These are phyloP conservation scores for Ascochyta clinopodiicola DNA, from an alignment of 2,329 filamentous ascomycete genomes.

Conservation along the genomic window DNA sequence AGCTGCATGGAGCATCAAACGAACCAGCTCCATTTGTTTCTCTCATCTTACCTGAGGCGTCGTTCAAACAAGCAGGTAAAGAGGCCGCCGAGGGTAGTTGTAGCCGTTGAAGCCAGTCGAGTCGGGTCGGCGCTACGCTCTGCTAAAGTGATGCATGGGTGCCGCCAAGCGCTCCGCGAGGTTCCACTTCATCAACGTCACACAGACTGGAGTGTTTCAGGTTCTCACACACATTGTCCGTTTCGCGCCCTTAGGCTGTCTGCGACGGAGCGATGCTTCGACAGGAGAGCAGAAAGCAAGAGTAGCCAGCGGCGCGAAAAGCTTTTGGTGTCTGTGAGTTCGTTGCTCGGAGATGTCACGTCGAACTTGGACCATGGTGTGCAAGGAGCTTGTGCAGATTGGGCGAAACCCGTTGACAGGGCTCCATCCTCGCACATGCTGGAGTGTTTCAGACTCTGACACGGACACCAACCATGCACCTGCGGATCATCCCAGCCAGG, in stretches of 20 bases:
- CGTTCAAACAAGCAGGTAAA: constrained; percentile 6
- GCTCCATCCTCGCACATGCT: constrained; percentile 7
- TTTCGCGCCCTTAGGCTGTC: not conserved
- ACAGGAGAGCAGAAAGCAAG: not conserved
- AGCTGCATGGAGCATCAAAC: constrained; percentile 1
- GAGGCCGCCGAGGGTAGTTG: not conserved
- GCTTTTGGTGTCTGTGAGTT: not conserved
- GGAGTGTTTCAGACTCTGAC: constrained; percentile 19
- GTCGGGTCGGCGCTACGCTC: constrained; percentile 1
- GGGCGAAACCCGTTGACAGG: constrained; percentile 10
- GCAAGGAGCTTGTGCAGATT: constrained; percentile 3
- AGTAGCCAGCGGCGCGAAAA: not conserved
- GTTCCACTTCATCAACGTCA: constrained; percentile 11
- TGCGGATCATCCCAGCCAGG: constrained; percentile 8
- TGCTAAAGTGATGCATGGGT: constrained; percentile 4
- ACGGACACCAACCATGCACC: constrained; percentile 11
- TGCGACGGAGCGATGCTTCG: not conserved
- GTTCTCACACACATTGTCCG: constrained; percentile 1
- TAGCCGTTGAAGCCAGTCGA: constrained; percentile 6
- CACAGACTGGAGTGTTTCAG: constrained; percentile 18
- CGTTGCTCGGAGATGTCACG: constrained; percentile 8
- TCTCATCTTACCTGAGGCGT: constrained; percentile 5
- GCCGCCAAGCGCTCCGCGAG: constrained; percentile 1
- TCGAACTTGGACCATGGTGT: constrained; percentile 3
- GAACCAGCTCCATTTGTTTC: not conserved